Evolutionary conservation across 2,329 filamentous ascomycete genomes (phyloP).

Genomic region (Fusarium hostae): DNA sequence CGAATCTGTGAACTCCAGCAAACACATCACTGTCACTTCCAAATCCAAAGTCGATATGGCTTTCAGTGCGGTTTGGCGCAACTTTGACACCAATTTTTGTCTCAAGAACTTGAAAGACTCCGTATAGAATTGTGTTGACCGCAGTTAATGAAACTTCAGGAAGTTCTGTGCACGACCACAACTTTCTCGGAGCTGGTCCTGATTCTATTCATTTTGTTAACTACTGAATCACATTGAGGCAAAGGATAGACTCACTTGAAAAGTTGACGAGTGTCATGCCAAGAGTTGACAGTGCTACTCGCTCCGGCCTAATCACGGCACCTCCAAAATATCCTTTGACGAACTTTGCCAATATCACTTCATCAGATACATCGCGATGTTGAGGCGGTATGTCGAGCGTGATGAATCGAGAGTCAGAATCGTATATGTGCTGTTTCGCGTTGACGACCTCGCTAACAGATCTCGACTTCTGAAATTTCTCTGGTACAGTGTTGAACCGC

Average conservation of each 20-base stretch:
- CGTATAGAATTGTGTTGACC: slow-evolving; percentile 40
- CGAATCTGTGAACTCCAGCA: slow-evolving; percentile 47
- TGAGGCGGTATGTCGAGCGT: slow-evolving; percentile 35
- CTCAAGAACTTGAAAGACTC: slow-evolving; percentile 44
- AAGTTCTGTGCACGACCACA: slow-evolving; percentile 38
- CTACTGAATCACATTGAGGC: rapidly evolving
- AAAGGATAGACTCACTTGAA: slow-evolving; percentile 9
- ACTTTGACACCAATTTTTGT: neutral
- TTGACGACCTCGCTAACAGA: slow-evolving; percentile 45
- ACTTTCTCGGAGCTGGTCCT: neutral
- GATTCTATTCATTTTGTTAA: slow-evolving; percentile 14
- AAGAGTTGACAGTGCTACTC: slow-evolving; percentile 23
- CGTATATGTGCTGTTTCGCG: slow-evolving; percentile 22
- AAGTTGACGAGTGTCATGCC: slow-evolving; percentile 28
- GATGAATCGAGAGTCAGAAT: slow-evolving; percentile 41
- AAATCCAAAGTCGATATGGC: slow-evolving; percentile 47
- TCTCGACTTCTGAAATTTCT: slow-evolving; percentile 40
- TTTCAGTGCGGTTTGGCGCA: slow-evolving; percentile 14
- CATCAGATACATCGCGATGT: slow-evolving; percentile 35
- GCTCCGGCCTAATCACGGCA: slow-evolving; percentile 44
- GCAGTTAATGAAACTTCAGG: slow-evolving; percentile 29
- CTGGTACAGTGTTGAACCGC: slow-evolving; percentile 24
- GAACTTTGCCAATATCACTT: slow-evolving; percentile 45
- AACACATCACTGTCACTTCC: slow-evolving; percentile 42
- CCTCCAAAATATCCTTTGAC: slow-evolving; percentile 48